Percentiles rank a stretch among this genome's conserved stretches.
Conservation (phyloP, 73 alveolate species). For the Paramecium primaurelia region DNA sequence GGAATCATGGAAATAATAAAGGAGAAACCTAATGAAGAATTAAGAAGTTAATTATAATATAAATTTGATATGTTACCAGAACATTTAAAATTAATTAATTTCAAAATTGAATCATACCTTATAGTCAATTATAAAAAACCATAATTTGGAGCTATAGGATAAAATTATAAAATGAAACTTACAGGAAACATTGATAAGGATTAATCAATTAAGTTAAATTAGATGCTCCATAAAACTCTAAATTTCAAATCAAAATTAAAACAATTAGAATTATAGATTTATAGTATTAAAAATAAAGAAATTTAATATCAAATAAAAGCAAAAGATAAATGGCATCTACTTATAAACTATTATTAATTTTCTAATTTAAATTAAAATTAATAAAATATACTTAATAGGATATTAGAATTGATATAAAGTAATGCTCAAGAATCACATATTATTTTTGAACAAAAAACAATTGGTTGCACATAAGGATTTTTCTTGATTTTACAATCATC, state of each 20-base stretch:
- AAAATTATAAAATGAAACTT: neutral
- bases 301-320: neutral
- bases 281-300: neutral
- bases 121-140: neutral
- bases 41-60: neutral
- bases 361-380: neutral
- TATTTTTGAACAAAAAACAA: neutral
- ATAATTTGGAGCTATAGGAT: neutral
- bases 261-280: neutral
- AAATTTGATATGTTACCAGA: neutral
- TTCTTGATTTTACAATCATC: neutral
- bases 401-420: neutral
- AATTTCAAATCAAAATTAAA: neutral
- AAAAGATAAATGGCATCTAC: neutral
- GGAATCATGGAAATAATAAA: neutral
- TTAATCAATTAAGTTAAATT: neutral
- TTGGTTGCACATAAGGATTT: neutral
- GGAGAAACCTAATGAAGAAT: neutral
- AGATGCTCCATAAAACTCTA: neutral
- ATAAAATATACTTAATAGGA: neutral
- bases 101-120: neutral
- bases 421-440: neutral
- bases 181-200: neutral
- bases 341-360: neutral
- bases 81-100: neutral